Base-by-base conservation (phyloP, 2,329 filamentous ascomycete genomes). In the Pyricularia pennisetigena region DNA sequence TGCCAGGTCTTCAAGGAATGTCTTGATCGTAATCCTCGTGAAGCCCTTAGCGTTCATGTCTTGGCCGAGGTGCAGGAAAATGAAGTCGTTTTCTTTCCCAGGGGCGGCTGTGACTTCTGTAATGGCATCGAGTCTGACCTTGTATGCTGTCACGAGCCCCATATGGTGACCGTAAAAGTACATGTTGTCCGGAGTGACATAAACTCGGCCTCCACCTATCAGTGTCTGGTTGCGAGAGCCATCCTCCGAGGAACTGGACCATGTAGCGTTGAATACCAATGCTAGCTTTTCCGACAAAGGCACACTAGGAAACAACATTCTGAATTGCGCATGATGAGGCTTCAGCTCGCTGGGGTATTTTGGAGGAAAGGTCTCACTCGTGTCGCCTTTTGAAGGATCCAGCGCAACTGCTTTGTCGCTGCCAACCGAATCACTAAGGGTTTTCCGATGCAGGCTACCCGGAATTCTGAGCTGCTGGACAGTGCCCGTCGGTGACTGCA, bases 131-230 rank as follows among this genome's bases (percentile, higher is more conserved):
- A 99, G 82, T 68, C 85, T 88, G 66, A 96, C 87, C 20, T 87
- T 87, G 66, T 93, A 94, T 0, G 94, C 91, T 49, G 97, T 84
- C 0, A 98, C 90, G 6, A 99, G 84, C 6, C 95, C 95, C 76
- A 97, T 88, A 75, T 97, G 92, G 74, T 98, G 91, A 73, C 94
- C 96, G 79, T 97, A 99, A 75, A 99, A 98, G 78, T 97, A 98
- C 76, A 99, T 88, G 71, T 94, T 91, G 70, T 90, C 88, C 0
- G 90, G 85, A 0, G 94, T 98, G 69, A 97, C 89, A 76, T 96
- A 99, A 28, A 97, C 88, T 67, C 95, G 88, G 0, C 95, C 86
- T 68, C 85, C 85, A 23, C 85, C 85, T 26, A 82, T 79, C 72
- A 98, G 92, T 70, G 75, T 77, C 20, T 80, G 79, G 68, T 75